Evolutionary conservation across 768 basidiomycete genomes (phyloP).

Genomic region (Tricholoma hemisulphureum): DNA sequence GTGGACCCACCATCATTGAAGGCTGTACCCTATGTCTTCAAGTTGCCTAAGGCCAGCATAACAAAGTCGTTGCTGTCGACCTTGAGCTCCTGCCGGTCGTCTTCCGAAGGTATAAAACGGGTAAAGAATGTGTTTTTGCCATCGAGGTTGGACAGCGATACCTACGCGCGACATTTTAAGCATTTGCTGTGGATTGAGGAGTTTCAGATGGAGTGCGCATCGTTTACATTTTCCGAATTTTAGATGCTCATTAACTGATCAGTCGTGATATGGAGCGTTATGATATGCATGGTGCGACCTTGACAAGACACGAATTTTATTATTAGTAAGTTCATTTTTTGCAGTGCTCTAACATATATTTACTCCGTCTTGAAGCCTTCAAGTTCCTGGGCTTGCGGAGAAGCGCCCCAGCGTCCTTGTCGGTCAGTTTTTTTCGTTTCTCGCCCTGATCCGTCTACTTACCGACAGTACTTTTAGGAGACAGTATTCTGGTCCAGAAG

Average conservation of each 20-base stretch:
- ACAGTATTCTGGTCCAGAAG: conserved; percentile 51
- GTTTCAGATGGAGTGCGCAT: conserved; percentile 26
- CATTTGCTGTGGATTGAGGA: conserved; percentile 46
- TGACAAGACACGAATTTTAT: conserved; percentile 27
- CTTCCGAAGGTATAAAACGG: conserved; percentile 23
- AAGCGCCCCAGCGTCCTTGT: conserved; percentile 57
- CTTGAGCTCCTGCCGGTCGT: conserved; percentile 23
- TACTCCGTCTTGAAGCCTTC: conserved; percentile 27
- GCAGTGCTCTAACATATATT: neutral
- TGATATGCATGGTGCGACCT: conserved; percentile 34
- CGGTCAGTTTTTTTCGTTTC: conserved; percentile 34
- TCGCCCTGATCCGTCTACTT: neutral
- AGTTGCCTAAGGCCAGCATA: conserved; percentile 36
- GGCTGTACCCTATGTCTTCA: conserved; percentile 38
- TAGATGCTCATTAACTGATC: conserved; percentile 4
- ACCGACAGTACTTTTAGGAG: conserved; percentile 36
- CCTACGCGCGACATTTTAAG: conserved; percentile 47
- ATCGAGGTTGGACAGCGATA: conserved; percentile 27
- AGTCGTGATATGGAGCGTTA: conserved; percentile 41
- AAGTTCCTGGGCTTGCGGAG: conserved; percentile 53
- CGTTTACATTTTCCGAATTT: neutral
- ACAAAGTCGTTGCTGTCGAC: conserved; percentile 30
- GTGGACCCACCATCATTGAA: conserved; percentile 37
- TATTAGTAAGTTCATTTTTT: conserved; percentile 36
- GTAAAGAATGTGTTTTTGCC: conserved; percentile 40